phyloP scores from a whole-genome alignment of 306 rosid genomes.

The Lathyrus sativus region DNA sequence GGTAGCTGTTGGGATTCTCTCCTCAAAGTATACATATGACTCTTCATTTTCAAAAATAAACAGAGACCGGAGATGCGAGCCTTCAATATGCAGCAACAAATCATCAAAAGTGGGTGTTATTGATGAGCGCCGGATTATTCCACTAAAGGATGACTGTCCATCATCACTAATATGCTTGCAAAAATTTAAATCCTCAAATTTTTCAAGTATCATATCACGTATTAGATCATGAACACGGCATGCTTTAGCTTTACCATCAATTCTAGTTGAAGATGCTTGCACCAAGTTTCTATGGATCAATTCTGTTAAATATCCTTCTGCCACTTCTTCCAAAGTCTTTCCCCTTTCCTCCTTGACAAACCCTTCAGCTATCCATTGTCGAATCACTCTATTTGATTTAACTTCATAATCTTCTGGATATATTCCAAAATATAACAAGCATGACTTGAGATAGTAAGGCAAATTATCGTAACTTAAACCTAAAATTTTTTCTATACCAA shows the following conservation, averaged over 20 bases:
- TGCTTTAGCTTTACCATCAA: not conserved
- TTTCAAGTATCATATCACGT: not conserved
- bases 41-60: not conserved
- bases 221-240: not conserved
- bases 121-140: not conserved
- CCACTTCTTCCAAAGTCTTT: not conserved
- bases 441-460: not conserved
- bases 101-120: not conserved
- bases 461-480: not conserved
- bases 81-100: not conserved
- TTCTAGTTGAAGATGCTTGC: not conserved
- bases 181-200: not conserved
- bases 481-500: not conserved
- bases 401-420: not conserved
- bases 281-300: not conserved
- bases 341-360: not conserved
- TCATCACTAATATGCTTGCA: not conserved
- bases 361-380: not conserved
- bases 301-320: not conserved
- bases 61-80: not conserved
- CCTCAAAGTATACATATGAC: not conserved
- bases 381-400: not conserved
- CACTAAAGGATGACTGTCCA: not conserved
- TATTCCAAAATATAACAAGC: not conserved
- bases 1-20: not conserved